Evolutionary conservation across 768 basidiomycete genomes (phyloP).

Genomic region (Auriculariales sp.): DNA sequence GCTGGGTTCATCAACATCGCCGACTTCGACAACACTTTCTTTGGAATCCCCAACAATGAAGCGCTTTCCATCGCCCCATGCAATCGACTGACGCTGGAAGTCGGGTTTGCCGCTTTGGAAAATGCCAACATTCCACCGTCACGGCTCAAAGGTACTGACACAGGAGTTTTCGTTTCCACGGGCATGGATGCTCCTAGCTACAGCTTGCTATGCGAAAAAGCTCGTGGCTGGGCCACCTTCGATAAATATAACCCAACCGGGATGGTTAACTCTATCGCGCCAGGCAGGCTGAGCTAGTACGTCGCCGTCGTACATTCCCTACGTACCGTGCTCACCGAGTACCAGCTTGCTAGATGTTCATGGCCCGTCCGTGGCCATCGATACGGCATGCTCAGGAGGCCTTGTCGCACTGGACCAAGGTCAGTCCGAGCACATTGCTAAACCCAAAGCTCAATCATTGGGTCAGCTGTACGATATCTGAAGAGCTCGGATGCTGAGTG

Average conservation of each 20-base stretch:
- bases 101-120: constrained; percentile 23
- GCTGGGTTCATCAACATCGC: constrained; percentile 20
- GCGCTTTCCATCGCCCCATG: constrained; percentile 19
- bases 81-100: constrained; percentile 20
- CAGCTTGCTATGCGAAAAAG: constrained; percentile 17
- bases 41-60: constrained; percentile 21
- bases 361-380: constrained; percentile 21
- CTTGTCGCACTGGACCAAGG: constrained; percentile 21
- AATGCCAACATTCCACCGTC: constrained; percentile 22
- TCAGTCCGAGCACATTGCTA: constrained; percentile 3
- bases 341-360: constrained; percentile 21
- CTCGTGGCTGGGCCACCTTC: constrained; percentile 17
- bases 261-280: constrained; percentile 18
- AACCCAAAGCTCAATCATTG: not conserved
- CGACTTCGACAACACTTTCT: constrained; percentile 21
- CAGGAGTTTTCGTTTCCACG: constrained; percentile 20
- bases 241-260: constrained; percentile 21
- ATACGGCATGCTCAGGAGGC: constrained; percentile 22
- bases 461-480: constrained; percentile 18
- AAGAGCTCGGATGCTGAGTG: constrained; percentile 19
- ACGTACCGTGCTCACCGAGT: not conserved
- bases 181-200: constrained; percentile 18
- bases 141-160: constrained; percentile 18
- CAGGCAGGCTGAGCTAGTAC: constrained; percentile 24
- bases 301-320: constrained; percentile 4